These are phyloP conservation scores for Linderina pennispora DNA, from an alignment of 192 early-diverging fungal species.

Conservation along the genomic window DNA sequence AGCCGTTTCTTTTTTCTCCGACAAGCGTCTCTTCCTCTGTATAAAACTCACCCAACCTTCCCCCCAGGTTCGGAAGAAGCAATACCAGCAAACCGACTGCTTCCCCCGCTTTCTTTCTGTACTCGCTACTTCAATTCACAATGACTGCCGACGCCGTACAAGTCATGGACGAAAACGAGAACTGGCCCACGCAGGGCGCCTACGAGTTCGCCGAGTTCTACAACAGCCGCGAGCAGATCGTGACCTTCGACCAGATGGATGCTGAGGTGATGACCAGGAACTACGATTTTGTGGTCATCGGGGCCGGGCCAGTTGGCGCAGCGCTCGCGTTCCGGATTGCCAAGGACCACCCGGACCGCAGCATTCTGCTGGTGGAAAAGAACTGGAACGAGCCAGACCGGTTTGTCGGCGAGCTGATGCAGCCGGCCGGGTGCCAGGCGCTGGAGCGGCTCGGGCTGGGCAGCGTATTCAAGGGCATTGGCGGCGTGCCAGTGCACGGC, in stretches of 20 bases:
- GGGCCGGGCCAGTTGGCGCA: conserved; percentile 90
- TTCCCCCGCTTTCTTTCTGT: no score
- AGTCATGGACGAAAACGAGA: conserved; percentile 25
- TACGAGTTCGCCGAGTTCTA: conserved; percentile 27
- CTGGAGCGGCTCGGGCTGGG: conserved; percentile 70
- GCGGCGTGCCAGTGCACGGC: conserved; percentile 75
- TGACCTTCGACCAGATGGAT: not conserved
- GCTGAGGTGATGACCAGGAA: not conserved
- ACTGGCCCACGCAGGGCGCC: conserved; percentile 34
- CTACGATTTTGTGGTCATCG: conserved; percentile 83
- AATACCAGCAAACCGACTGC: no score
- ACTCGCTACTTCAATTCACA: no score
- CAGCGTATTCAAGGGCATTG: conserved; percentile 72
- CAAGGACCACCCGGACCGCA: conserved; percentile 58
- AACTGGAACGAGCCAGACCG: conserved; percentile 93
- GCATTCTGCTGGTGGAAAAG: conserved; percentile 57
- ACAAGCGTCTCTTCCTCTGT: no score
- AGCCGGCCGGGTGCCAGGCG: conserved; percentile 88
- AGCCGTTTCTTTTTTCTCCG: no score
- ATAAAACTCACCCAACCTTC: no score
- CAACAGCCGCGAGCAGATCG: conserved; percentile 13
- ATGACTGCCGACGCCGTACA: no score
- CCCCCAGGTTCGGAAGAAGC: no score
- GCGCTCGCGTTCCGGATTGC: conserved; percentile 79
- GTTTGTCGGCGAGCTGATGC: conserved; percentile 96